These are phyloP conservation scores for Fonsecaea nubica DNA, from an alignment of 2,329 filamentous ascomycete genomes.

Conservation along the genomic window DNA sequence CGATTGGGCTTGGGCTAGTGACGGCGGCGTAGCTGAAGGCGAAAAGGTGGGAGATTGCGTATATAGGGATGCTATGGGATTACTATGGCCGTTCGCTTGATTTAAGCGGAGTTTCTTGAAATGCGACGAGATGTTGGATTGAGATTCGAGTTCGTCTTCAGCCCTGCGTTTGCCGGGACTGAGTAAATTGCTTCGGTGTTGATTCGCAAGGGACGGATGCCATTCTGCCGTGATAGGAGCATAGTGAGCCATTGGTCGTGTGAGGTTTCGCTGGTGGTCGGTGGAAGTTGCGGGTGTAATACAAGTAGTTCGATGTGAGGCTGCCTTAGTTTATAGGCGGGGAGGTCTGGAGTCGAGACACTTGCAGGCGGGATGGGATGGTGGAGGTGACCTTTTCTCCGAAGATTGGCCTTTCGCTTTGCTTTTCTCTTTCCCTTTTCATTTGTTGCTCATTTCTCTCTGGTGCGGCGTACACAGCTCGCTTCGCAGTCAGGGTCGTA, in stretches of 20 bases:
- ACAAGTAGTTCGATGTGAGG: conserved; percentile 1
- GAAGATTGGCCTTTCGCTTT: conserved; percentile 9
- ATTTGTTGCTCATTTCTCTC: conserved; percentile 15
- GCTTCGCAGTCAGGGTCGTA: conserved; percentile 20
- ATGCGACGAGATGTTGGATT: conserved; percentile 36
- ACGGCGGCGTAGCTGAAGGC: conserved; percentile 13
- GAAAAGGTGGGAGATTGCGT: not conserved
- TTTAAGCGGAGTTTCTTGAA: conserved; percentile 38
- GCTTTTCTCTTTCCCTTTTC: conserved; percentile 2
- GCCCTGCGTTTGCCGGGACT: conserved; percentile 31
- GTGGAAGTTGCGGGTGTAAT: conserved; percentile 1
- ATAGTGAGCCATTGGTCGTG: conserved; percentile 23
- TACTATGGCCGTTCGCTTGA: conserved; percentile 15
- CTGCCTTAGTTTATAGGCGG: not conserved
- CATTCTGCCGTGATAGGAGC: conserved; percentile 23
- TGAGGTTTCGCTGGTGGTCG: conserved; percentile 4
- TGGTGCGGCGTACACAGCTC: conserved; percentile 21
- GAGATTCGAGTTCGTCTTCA: conserved; percentile 32
- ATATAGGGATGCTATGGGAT: conserved; percentile 8
- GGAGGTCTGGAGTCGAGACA: not conserved
- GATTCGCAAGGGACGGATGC: conserved; percentile 18
- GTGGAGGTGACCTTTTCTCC: conserved; percentile 7
- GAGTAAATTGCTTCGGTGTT: conserved; percentile 31
- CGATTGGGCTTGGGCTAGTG: not conserved
- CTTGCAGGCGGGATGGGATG: not conserved